phyloP scores from a whole-genome alignment of 2,329 filamentous ascomycete species.

The Conoideocrella luteorostrata region DNA sequence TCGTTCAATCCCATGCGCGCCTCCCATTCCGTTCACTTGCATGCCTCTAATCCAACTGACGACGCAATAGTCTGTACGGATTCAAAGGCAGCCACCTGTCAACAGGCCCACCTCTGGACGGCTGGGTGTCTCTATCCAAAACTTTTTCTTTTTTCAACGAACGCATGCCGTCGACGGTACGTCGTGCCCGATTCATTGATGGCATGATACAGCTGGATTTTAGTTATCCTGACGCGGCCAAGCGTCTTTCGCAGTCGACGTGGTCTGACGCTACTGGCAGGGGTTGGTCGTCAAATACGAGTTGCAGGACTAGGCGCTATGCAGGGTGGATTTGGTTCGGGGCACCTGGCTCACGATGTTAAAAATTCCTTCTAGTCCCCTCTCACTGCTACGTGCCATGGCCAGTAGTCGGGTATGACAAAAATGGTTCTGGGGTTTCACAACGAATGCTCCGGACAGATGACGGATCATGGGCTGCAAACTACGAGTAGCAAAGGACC shows the following conservation, averaged over 20 bases:
- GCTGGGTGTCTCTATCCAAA: conserved; percentile 3
- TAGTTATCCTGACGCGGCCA: background rate
- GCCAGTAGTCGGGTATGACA: background rate
- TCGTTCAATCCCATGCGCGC: too few relatives aligned
- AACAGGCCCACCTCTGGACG: background rate
- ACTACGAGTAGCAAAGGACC: too few relatives aligned
- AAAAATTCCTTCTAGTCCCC: background rate
- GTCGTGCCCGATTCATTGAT: too few relatives aligned
- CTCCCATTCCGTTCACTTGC: too few relatives aligned
- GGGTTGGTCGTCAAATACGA: conserved; percentile 1
- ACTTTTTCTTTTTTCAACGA: background rate
- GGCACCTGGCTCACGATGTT: background rate
- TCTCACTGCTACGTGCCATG: background rate
- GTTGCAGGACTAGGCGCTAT: background rate
- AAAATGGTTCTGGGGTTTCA: too few relatives aligned
- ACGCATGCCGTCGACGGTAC: too few relatives aligned
- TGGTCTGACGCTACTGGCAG: background rate
- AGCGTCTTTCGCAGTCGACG: background rate
- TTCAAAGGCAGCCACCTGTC: too few relatives aligned
- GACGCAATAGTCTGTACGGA: too few relatives aligned
- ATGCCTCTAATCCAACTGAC: too few relatives aligned
- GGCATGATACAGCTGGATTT: background rate
- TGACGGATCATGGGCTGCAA: too few relatives aligned
- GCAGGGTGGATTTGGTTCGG: background rate
- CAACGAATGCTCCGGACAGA: too few relatives aligned